Base-by-base conservation (phyloP, 495 filamentous ascomycete species). In the Clohesyomyces aquaticus region DNA sequence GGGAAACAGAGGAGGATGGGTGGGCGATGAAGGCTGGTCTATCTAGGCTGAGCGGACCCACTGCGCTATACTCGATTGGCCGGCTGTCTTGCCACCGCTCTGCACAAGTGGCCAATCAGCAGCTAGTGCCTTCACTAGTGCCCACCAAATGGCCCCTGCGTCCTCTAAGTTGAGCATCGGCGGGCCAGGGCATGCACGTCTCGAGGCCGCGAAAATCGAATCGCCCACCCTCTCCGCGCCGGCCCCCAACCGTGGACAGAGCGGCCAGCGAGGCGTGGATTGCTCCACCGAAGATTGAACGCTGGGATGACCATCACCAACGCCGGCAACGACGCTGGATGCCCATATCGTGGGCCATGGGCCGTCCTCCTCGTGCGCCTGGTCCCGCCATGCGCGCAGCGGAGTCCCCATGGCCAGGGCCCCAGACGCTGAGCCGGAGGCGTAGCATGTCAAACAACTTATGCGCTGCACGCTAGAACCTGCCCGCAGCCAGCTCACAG, bases 21-120 rank as follows among this genome's bases (percentile, higher is more conserved):
- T 70, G 21, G 19, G 43, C 6, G 43, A 47, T n/a, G 71, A 66
- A 66, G 61, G 73, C 66, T 67, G 74, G 68, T 70, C 65, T 63
- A 70, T 71, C 63, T 71, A 22, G 14, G 43, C 43, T 18, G 43
- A 47, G 43, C 43, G 43, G 43, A 47, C 43, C 43, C 43, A 47
- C 43, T n/a, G 8, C 8, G 6, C 32, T 6, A 14, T 14, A 6
- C 6, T 14, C 32, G 6, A 38, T 38, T 38, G 32, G 32, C 32
- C 32, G 32, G 6, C 32, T 14, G 32, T 14, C 6, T 38, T 38
- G 32, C 32, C 32, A 38, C 32, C 32, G 32, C 32, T 38, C 32
- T 38, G 32, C 32, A 14, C 32, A 14, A 6, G n/a, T 14, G 6
- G 6, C 32, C 32, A 38, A 38, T 38, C 32, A 38, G 32, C 32